phyloP scores from a whole-genome alignment of 2,329 filamentous ascomycete species.

The Colletotrichum sansevieriae region DNA sequence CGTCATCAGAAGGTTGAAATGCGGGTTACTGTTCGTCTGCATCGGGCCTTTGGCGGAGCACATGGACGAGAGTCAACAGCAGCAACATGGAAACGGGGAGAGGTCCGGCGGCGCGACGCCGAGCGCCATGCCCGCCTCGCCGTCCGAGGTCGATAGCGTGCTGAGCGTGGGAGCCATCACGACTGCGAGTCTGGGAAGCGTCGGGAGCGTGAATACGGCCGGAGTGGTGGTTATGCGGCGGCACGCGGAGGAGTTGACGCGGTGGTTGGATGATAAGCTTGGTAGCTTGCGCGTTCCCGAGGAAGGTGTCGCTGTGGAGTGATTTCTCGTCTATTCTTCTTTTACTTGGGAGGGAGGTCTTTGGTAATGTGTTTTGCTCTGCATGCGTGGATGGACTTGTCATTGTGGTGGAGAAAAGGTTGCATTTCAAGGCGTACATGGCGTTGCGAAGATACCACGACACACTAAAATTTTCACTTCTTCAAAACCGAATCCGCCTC shows the following conservation, averaged over 20 bases:
- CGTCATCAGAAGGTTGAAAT: constrained; percentile 68
- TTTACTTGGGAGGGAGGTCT: neutral
- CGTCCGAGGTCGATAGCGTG: constrained; percentile 62
- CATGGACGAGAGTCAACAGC: constrained; percentile 41
- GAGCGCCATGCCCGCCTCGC: constrained; percentile 49
- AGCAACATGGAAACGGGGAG: constrained; percentile 42
- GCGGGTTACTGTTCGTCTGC: constrained; percentile 73
- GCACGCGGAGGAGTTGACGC: constrained; percentile 70
- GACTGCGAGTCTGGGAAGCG: constrained; percentile 55
- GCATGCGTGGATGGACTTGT: neutral
- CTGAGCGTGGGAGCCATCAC: constrained; percentile 60
- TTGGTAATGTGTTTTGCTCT: neutral
- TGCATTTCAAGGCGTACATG: constrained; percentile 28
- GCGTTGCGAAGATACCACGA: constrained; percentile 42
- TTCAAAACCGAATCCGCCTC: neutral
- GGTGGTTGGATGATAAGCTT: constrained; percentile 72
- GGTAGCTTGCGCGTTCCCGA: constrained; percentile 66
- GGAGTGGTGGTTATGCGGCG: constrained; percentile 66
- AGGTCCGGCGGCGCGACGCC: constrained; percentile 47
- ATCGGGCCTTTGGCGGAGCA: constrained; percentile 61
- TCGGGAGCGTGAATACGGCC: constrained; percentile 55
- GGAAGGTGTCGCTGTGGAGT: constrained; percentile 60
- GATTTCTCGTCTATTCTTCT: neutral
- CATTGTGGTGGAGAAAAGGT: neutral
- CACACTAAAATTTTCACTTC: constrained; percentile 7